Evolutionary conservation across 2,329 filamentous ascomycete species (phyloP).

Genomic region (Cryphonectria nitschkei): DNA sequence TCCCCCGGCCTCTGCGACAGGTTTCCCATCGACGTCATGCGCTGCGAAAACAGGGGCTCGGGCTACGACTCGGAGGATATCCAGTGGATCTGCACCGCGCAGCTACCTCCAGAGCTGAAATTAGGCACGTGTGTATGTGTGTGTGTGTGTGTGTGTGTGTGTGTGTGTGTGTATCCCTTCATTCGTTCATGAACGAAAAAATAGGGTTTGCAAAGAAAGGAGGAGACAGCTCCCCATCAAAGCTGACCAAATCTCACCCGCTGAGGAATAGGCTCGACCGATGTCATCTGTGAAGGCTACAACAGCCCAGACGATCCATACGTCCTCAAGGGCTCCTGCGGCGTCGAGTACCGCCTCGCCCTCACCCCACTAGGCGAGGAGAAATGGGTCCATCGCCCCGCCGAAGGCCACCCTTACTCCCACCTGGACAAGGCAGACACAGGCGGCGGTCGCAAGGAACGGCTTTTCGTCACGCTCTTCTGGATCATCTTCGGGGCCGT

Average conservation of each 20-base stretch:
- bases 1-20: constrained; percentile 66
- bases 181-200: neutral
- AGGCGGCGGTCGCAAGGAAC: constrained; percentile 36
- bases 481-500: constrained; percentile 64
- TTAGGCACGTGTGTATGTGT: constrained; percentile 57
- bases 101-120: constrained; percentile 63
- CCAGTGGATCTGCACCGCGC: constrained; percentile 83
- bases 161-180: neutral
- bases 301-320: constrained; percentile 74
- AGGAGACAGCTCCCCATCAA: neutral
- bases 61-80: constrained; percentile 81
- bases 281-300: constrained; percentile 81
- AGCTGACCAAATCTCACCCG: neutral
- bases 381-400: constrained; percentile 62
- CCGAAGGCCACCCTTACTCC: constrained; percentile 37
- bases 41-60: constrained; percentile 83
- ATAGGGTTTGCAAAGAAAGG: neutral
- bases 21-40: constrained; percentile 79
- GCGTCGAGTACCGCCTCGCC: constrained; percentile 82
- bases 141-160: no score
- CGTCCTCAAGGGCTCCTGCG: constrained; percentile 90
- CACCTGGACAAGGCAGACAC: constrained; percentile 27
- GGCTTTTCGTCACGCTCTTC: constrained; percentile 54
- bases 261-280: constrained; percentile 12
- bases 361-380: constrained; percentile 77